Conservation (phyloP, 345 rosid species). For the Capsella bursapastoris region DNA sequence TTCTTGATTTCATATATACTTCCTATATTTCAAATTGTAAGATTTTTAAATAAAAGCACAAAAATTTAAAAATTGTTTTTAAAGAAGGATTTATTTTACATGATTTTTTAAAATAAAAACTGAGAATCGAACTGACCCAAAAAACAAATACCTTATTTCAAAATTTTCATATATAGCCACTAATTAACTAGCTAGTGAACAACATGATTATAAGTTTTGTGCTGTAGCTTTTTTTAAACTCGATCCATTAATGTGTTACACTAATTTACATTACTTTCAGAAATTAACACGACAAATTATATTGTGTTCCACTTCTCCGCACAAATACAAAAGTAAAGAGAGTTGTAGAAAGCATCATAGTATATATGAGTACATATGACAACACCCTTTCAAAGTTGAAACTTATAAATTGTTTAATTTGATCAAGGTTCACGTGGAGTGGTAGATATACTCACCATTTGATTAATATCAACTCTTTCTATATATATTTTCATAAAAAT, state of each 20-base stretch:
- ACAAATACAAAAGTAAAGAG: background rate
- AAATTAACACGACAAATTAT: background rate
- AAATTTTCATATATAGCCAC: too few relatives aligned
- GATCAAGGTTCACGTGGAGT: constrained; percentile 31
- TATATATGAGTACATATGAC: background rate
- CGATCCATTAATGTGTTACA: background rate
- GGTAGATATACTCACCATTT: constrained; percentile 48
- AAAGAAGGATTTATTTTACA: too few relatives aligned
- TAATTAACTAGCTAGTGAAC: too few relatives aligned
- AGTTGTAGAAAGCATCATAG: background rate
- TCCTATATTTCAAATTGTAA: too few relatives aligned
- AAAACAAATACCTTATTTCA: too few relatives aligned
- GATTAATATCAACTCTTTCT: background rate
- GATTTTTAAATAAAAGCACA: too few relatives aligned
- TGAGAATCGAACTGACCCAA: too few relatives aligned
- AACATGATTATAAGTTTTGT: too few relatives aligned
- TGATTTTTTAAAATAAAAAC: too few relatives aligned
- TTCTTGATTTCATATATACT: too few relatives aligned
- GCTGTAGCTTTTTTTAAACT: background rate
- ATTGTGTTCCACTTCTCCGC: background rate
- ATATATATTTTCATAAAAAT: background rate
- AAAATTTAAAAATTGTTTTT: too few relatives aligned
- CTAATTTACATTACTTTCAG: background rate
- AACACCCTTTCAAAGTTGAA: constrained; percentile 40
- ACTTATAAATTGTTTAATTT: background rate